Conservation (phyloP, 345 rosid genomes). For the Gossypium stocksii region DNA sequence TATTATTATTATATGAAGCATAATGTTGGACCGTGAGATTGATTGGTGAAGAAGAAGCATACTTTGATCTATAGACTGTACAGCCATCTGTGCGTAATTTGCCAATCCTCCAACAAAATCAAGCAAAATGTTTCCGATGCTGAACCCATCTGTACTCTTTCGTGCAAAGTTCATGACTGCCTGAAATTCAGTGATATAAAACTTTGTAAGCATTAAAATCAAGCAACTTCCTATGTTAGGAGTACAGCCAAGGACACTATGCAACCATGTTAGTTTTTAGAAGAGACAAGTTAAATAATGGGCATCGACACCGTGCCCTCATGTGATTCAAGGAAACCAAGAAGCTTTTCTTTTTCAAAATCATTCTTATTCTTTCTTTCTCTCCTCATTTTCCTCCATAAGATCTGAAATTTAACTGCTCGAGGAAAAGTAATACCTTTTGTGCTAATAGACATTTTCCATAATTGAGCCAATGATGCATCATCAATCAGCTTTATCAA, state of each 20-base stretch:
- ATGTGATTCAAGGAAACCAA: neutral
- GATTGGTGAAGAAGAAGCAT: constrained; percentile 17
- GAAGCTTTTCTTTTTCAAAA: neutral
- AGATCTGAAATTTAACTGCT: neutral
- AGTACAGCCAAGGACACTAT: neutral
- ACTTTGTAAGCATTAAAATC: neutral
- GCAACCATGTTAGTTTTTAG: neutral
- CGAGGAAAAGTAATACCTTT: neutral
- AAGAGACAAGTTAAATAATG: neutral
- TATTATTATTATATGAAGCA: constrained; percentile 6
- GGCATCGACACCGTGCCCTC: neutral
- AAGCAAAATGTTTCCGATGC: constrained; percentile 83
- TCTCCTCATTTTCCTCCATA: neutral
- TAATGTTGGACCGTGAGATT: constrained; percentile 2
- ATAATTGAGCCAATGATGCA: constrained; percentile 7
- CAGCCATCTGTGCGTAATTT: constrained; percentile 63
- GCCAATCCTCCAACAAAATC: constrained; percentile 77
- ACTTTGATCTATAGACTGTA: constrained; percentile 88
- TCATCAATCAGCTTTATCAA: neutral
- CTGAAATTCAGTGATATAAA: constrained; percentile 30
- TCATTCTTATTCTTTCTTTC: neutral
- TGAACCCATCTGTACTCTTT: constrained; percentile 89
- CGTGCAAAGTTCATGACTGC: constrained; percentile 72
- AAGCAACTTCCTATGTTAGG: neutral
- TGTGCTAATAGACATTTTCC: neutral